Evolutionary conservation across 768 basidiomycete genomes (phyloP).

Genomic region (Lentinula edodes): DNA sequence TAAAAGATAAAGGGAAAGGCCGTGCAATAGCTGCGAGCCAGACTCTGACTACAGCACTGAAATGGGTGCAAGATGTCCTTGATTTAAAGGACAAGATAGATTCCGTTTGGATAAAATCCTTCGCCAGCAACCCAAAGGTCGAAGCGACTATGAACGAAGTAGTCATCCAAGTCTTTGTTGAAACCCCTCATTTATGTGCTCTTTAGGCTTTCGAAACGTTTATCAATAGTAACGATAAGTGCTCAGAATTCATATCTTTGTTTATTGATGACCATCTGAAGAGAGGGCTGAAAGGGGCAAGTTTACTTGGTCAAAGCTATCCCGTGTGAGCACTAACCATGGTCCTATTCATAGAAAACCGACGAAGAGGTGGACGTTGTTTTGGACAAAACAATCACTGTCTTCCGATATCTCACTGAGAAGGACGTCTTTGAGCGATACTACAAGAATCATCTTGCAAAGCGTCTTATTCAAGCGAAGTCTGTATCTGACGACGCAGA

Average conservation of each 20-base stretch:
- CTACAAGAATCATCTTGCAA: conserved; percentile 94
- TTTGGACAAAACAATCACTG: conserved; percentile 91
- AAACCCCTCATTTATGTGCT: neutral
- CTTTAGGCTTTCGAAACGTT: conserved; percentile 86
- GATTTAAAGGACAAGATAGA: conserved; percentile 93
- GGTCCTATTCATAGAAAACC: conserved; percentile 63
- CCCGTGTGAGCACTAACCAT: conserved; percentile 5
- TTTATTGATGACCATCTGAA: conserved; percentile 96
- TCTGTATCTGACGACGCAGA: conserved; percentile 98
- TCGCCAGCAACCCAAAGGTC: conserved; percentile 66
- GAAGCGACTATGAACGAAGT: conserved; percentile 87
- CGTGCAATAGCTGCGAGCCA: conserved; percentile 35
- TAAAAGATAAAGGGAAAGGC: conserved; percentile 43
- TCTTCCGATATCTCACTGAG: conserved; percentile 91
- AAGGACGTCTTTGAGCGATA: conserved; percentile 98
- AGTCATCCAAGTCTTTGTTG: conserved; percentile 13
- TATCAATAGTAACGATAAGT: conserved; percentile 81
- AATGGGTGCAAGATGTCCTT: conserved; percentile 92
- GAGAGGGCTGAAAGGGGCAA: conserved; percentile 89
- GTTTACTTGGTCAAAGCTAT: conserved; percentile 20
- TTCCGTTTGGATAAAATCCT: conserved; percentile 61
- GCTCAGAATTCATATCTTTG: conserved; percentile 91
- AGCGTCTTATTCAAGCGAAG: conserved; percentile 79
- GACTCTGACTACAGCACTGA: conserved; percentile 59
- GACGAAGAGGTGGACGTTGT: conserved; percentile 86